Percentiles rank a stretch among this genome's conserved stretches.
Conservation (phyloP, 805 yeast genomes). For the Yueomyces sinensis region DNA sequence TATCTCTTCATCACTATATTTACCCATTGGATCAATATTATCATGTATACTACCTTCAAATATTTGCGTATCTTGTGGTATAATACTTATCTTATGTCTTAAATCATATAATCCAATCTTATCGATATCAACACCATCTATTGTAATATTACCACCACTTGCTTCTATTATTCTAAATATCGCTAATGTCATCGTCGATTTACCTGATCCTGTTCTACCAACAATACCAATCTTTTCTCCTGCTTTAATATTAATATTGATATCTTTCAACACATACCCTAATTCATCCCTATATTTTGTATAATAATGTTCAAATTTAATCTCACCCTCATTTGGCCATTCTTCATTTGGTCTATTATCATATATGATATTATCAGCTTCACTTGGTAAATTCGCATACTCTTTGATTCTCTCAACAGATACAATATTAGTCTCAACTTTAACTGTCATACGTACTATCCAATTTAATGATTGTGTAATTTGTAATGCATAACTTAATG, state of each 20-base stretch:
- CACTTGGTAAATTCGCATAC: constrained; percentile 35
- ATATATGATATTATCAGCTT: constrained; percentile 34
- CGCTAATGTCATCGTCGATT: constrained; percentile 48
- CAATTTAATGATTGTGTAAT: constrained; percentile 40
- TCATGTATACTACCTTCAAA: constrained; percentile 49
- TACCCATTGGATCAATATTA: constrained; percentile 49
- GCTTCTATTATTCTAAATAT: constrained; percentile 52
- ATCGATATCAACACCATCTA: constrained; percentile 42
- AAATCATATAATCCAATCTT: constrained; percentile 39
- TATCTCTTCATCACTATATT: constrained; percentile 37
- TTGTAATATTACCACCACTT: constrained; percentile 35
- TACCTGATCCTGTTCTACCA: constrained; percentile 73
- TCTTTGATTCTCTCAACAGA: constrained; percentile 58
- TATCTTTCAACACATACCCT: constrained; percentile 43
- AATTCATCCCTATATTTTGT: constrained; percentile 45
- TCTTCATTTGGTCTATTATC: constrained; percentile 28
- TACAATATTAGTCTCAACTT: constrained; percentile 49
- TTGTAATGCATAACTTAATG: constrained; percentile 50
- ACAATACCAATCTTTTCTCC: constrained; percentile 60
- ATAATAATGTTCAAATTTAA: constrained; percentile 38
- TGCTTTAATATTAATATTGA: constrained; percentile 34
- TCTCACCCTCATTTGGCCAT: constrained; percentile 46
- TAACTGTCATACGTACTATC: constrained; percentile 49
- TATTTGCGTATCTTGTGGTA: constrained; percentile 60
- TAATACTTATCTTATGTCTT: constrained; percentile 44